Evolutionary conservation across 768 basidiomycete species (phyloP), one percentile per base, ranked within the genome.

Genomic region (Lentinula aciculospora): DNA sequence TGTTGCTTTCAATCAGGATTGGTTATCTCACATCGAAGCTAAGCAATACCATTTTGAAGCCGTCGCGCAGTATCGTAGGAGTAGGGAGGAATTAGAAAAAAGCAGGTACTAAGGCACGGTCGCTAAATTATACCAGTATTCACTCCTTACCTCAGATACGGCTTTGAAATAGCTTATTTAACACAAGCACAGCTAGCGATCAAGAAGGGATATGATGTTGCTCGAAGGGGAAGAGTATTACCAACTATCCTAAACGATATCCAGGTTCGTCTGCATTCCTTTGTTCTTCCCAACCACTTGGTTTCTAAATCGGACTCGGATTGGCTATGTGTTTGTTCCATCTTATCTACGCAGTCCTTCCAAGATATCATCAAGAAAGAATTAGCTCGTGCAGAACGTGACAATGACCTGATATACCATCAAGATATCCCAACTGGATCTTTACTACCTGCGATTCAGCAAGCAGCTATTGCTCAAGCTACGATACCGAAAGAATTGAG

Each of bases 381-480:
- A 56, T 69, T 89, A 32, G 71, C 75, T 3, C 81, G 92, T 13
- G 91, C 95, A 0, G 83, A 88, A 61, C 83, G 92, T 31, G 96
- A 98, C 69, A 99, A 99, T 68, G 90, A 96, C 69, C 75, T 97
- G 6, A 97, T 99, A 37, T 99, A 98, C 72, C 93, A 97, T 63
- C 81, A 92, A 51, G 87, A 92, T 57, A 77, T 96, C 1, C 94
- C 95, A 1, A 75, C 93, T 0, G 64, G 81, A 3, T 83, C 88
- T 2, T 79, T 86, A 15, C 80, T 97, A 6, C 72, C 85, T 0
- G 67, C 79, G 0, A 84, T 98, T 50, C 74, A 76, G 29, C 83
- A 83, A 36, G 83, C 84, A 2, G 71, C 81, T 9, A 81, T 98
- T 66, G 89, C 85, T 32, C 80, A 84, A 59, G 69, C 84, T 2